Percentiles rank a stretch among this genome's conserved stretches.
phyloP scores from a whole-genome alignment of 352 stramenopile species.

The Phytophthora aleatoria region DNA sequence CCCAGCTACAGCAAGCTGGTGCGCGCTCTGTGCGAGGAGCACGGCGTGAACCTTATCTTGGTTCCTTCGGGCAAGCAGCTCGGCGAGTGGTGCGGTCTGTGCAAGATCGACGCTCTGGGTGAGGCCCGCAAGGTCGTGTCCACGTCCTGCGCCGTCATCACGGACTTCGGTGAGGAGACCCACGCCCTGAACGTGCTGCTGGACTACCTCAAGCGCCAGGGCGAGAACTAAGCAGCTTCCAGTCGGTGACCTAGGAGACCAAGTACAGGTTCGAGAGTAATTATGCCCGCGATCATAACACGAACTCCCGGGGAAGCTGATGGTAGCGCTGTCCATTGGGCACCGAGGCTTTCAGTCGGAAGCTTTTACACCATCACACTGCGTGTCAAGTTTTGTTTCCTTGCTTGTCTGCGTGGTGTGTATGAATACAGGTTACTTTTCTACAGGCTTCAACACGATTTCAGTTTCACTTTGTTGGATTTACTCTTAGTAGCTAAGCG shows the following conservation, averaged over 20 bases:
- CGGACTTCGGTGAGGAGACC: conserved; percentile 99
- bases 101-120: conserved; percentile 98
- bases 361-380: conserved; percentile 41
- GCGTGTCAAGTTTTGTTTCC: conserved; percentile 8
- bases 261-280: conserved; percentile 31
- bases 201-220: conserved; percentile 98
- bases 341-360: conserved; percentile 43
- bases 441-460: neutral
- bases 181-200: conserved; percentile 97
- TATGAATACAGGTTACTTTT: neutral
- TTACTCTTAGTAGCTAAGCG: conserved; percentile 17
- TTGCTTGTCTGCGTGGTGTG: neutral
- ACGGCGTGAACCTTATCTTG: conserved; percentile 94
- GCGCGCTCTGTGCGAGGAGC: conserved; percentile 94
- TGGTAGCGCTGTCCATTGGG: conserved; percentile 28
- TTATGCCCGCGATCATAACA: conserved; percentile 33
- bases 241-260: conserved; percentile 30
- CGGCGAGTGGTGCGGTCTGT: conserved; percentile 99
- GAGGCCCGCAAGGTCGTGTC: conserved; percentile 98
- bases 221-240: conserved; percentile 77
- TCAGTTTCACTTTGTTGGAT: conserved; percentile 19
- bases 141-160: conserved; percentile 98
- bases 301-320: conserved; percentile 21
- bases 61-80: conserved; percentile 96
- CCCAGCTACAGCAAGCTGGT: conserved; percentile 99